A percentile compares a stretch with the other conserved stretches of the same genome.
These are phyloP conservation scores for Globisporangium viniferum DNA, from an alignment of 352 stramenopile species.

Conservation along the genomic window DNA sequence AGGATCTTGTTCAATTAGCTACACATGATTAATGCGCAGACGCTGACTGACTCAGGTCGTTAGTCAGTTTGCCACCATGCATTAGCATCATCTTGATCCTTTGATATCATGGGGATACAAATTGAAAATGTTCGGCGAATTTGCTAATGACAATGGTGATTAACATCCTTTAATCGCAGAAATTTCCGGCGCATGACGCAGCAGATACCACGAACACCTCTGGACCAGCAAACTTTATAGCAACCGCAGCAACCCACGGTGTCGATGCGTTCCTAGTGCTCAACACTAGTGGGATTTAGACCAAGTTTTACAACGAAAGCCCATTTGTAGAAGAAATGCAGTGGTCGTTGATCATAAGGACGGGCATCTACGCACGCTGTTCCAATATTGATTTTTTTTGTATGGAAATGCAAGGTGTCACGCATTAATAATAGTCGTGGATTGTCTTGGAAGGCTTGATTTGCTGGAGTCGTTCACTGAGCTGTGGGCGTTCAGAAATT, in stretches of 20 bases:
- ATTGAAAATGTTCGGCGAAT: not conserved
- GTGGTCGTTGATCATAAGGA: not conserved
- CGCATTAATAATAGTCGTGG: not conserved
- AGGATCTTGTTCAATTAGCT: not conserved
- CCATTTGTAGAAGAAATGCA: not conserved
- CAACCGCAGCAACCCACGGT: not conserved
- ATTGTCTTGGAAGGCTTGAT: not conserved
- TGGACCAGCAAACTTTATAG: not conserved
- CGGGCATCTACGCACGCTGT: not conserved
- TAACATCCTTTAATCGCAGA: not conserved
- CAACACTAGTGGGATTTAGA: not conserved
- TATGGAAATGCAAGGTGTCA: not conserved
- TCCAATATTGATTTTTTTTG: not conserved
- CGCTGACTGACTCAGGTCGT: not conserved
- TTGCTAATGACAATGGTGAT: not conserved
- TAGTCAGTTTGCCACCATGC: not conserved
- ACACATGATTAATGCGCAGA: not conserved
- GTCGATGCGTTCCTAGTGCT: not conserved
- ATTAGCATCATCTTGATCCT: not conserved
- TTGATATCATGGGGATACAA: not conserved
- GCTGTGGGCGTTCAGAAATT: too few relatives aligned
- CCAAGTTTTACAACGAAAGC: too few relatives aligned
- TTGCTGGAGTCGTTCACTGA: not conserved
- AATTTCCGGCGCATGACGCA: not conserved
- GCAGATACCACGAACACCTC: not conserved